Evolutionary conservation across 176 grass and related monocot genomes (phyloP).

Genomic region (Dendrocalamus sinicus): DNA sequence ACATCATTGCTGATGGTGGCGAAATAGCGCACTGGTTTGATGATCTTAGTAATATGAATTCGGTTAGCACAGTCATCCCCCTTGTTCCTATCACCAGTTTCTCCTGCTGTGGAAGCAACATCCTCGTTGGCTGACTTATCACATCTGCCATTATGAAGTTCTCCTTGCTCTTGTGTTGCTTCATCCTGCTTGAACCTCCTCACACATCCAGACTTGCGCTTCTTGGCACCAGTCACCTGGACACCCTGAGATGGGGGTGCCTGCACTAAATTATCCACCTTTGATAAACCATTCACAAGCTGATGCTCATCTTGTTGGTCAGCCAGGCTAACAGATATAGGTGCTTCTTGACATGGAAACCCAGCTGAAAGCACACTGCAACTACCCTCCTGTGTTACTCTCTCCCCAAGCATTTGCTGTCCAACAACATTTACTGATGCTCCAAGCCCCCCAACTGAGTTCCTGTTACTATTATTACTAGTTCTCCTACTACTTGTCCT

Average conservation of each 20-base stretch:
- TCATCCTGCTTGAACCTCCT: constrained; percentile 76
- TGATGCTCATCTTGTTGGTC: constrained; percentile 50
- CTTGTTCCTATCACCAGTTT: constrained; percentile 61
- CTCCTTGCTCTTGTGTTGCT: constrained; percentile 35
- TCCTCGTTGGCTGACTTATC: constrained; percentile 50
- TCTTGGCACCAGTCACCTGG: constrained; percentile 91
- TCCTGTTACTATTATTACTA: constrained; percentile 47
- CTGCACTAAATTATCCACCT: constrained; percentile 45
- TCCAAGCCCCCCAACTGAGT: constrained; percentile 8
- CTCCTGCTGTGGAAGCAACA: constrained; percentile 68
- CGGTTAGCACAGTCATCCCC: constrained; percentile 43
- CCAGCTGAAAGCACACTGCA: constrained; percentile 34
- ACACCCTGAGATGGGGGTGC: constrained; percentile 54
- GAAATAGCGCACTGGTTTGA: constrained; percentile 73
- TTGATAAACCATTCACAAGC: constrained; percentile 49
- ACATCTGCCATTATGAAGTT: constrained; percentile 32
- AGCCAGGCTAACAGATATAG: constrained; percentile 48
- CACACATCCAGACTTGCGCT: constrained; percentile 87
- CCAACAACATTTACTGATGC: constrained; percentile 27
- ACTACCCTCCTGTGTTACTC: constrained; percentile 38
- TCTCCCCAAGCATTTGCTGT: constrained; percentile 20
- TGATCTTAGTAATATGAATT: constrained; percentile 66
- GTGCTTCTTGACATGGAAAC: constrained; percentile 39
- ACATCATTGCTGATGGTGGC: constrained; percentile 64
- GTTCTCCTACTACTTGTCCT: constrained; percentile 56